Conservation (phyloP, 108 stramenopile genomes). For the Chaetoceros tenuissimus region DNA sequence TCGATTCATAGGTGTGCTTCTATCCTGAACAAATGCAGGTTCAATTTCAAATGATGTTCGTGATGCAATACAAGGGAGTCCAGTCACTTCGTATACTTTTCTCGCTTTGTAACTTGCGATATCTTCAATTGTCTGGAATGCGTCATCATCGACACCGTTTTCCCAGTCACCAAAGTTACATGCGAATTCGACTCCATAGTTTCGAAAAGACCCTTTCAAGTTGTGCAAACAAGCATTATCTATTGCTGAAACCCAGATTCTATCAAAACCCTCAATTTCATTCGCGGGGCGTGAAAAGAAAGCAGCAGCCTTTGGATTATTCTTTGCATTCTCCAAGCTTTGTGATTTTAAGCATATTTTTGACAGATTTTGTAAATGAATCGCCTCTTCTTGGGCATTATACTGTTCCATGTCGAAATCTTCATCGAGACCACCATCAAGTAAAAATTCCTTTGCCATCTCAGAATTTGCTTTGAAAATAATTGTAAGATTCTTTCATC, state of each 20-base stretch:
- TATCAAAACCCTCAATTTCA: constrained; percentile 62
- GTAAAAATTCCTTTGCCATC: constrained; percentile 19
- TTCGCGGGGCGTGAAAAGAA: constrained; percentile 60
- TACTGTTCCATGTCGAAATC: constrained; percentile 33
- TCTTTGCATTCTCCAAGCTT: constrained; percentile 57
- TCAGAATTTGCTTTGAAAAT: not conserved
- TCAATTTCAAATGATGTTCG: constrained; percentile 79
- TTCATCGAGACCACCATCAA: constrained; percentile 18
- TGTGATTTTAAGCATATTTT: constrained; percentile 24
- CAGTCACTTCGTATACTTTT: constrained; percentile 64
- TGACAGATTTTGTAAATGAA: constrained; percentile 42
- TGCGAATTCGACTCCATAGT: constrained; percentile 78
- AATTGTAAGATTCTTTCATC: too few species aligned
- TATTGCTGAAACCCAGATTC: constrained; percentile 71
- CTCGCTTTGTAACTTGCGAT: constrained; percentile 77
- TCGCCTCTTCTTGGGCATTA: constrained; percentile 17
- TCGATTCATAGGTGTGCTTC: constrained; percentile 14
- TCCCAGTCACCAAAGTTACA: constrained; percentile 84
- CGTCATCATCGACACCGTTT: constrained; percentile 50
- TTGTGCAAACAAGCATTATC: constrained; percentile 61
- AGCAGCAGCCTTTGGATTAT: constrained; percentile 48
- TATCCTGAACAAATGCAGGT: constrained; percentile 23
- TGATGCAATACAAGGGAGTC: constrained; percentile 63
- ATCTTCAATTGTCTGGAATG: constrained; percentile 62
- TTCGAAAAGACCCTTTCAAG: constrained; percentile 53